Evolutionary conservation across 257 asterid species (phyloP).

Genomic region (Capsicum rhomboideum): DNA sequence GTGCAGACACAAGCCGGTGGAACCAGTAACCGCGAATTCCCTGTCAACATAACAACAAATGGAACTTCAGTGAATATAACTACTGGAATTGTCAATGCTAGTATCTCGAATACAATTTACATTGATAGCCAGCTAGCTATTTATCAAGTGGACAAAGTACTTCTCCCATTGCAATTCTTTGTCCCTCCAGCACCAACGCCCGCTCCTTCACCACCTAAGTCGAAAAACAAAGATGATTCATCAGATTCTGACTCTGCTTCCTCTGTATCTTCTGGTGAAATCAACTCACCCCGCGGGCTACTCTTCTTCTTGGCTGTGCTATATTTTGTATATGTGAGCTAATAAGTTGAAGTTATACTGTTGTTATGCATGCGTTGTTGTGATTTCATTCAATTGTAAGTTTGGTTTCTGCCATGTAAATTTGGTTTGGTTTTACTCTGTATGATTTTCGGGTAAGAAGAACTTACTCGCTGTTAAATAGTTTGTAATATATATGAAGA

Average conservation of each 20-base stretch:
- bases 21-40: slow-evolving; percentile 20
- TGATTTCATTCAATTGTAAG: not conserved
- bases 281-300: not conserved
- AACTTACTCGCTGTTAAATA: no score
- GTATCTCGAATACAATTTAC: slow-evolving; percentile 28
- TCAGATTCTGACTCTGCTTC: not conserved
- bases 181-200: slow-evolving; percentile 35
- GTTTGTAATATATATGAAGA: no score
- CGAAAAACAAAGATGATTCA: slow-evolving; percentile 14
- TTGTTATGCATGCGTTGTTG: not conserved
- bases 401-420: not conserved
- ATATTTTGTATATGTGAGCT: not conserved
- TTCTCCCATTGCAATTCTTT: slow-evolving; percentile 39
- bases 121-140: slow-evolving; percentile 41
- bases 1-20: slow-evolving; percentile 48
- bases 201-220: slow-evolving; percentile 40
- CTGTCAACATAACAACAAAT: slow-evolving; percentile 36
- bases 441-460: not conserved
- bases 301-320: not conserved
- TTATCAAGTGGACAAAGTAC: slow-evolving; percentile 39
- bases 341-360: not conserved
- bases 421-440: not conserved
- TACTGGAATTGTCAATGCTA: slow-evolving; percentile 41
- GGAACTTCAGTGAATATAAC: slow-evolving; percentile 38
- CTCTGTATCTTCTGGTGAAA: slow-evolving; percentile 24